Evolutionary conservation across 2,329 filamentous ascomycete species (phyloP), one percentile per base, ranked within the genome.

Genomic region (Gremmenia infestans): DNA sequence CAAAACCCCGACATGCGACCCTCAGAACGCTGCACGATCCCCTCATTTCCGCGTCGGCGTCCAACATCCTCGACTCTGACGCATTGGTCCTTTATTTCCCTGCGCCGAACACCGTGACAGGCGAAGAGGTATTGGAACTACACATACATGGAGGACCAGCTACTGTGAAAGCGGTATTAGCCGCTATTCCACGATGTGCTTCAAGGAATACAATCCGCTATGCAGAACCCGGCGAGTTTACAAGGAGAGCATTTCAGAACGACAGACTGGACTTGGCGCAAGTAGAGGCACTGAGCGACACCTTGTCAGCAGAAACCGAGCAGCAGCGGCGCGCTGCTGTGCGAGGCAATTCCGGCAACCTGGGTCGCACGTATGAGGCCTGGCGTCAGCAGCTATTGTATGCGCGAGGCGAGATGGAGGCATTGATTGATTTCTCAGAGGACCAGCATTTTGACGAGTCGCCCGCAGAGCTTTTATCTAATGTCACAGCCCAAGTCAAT

Each of bases 401-500:
- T 60, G 92, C 92, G 9, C 83, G 94, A 2, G 94, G 91, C 9
- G 92, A 97, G 73, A 79, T 99, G 40, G 94, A 99, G 72, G 94
- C 94, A 0, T 74, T 99, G 63, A 97, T 99, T 59, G 94, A 99
- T 72, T 99, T 99, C 70, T 88, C 90, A 1, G 94, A 99, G 71
- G 94, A 97, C 67, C 93, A 99, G 72, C 89, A 97, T 74, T 96
- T 99, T 67, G 92, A 97, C 64, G 91, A 96, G 72, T 87, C 89
- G 2, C 88, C 91, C 0, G 74, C 79, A 0, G 81, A 88, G 54
- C 77, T 97, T 22, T 79, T 95, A 46, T 71, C 68, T 0, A 90
- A 85, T 49, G 89, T 97, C 32, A 80, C 83, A 1, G 63, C 62
- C 0, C 84, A 91, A 67, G 81, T 96, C 2, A 68, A 71, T 1